These are phyloP conservation scores for Fusarium sp. DNA, from an alignment of 2,329 filamentous ascomycete genomes.

Conservation along the genomic window DNA sequence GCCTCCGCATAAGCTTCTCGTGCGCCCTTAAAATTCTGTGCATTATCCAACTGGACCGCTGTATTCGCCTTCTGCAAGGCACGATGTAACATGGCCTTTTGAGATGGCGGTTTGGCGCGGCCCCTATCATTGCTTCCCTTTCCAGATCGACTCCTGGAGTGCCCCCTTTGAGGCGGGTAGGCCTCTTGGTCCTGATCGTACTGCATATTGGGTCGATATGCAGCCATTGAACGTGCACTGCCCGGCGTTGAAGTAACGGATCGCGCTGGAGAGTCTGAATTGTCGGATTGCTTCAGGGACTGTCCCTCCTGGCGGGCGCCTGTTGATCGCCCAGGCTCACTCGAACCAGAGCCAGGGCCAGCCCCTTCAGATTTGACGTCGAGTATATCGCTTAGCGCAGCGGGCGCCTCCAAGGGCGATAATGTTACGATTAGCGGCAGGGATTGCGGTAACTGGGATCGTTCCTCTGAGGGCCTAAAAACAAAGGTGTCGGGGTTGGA, in stretches of 20 bases:
- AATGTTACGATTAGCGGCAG: constrained; percentile 41
- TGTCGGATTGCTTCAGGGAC: constrained; percentile 36
- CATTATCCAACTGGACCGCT: constrained; percentile 94
- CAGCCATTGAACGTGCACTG: constrained; percentile 18
- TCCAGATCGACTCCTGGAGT: constrained; percentile 46
- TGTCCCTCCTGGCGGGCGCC: constrained; percentile 42
- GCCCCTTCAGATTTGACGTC: constrained; percentile 37
- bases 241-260: constrained; percentile 28
- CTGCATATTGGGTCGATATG: constrained; percentile 40
- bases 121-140: constrained; percentile 48
- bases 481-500: constrained; percentile 18
- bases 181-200: constrained; percentile 45
- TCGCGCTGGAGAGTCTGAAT: constrained; percentile 21
- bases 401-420: constrained; percentile 38
- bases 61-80: constrained; percentile 96
- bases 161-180: constrained; percentile 41
- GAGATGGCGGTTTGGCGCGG: constrained; percentile 66
- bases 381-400: constrained; percentile 34
- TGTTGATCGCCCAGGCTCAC: constrained; percentile 37
- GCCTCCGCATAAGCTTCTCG: constrained; percentile 92
- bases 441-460: constrained; percentile 23
- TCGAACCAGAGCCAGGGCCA: constrained; percentile 42
- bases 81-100: constrained; percentile 97
- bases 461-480: constrained; percentile 14
- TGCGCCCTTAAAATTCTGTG: constrained; percentile 91